Evolutionary conservation across 441 rosid species (phyloP).

Genomic region (Aquilaria agallochum): DNA sequence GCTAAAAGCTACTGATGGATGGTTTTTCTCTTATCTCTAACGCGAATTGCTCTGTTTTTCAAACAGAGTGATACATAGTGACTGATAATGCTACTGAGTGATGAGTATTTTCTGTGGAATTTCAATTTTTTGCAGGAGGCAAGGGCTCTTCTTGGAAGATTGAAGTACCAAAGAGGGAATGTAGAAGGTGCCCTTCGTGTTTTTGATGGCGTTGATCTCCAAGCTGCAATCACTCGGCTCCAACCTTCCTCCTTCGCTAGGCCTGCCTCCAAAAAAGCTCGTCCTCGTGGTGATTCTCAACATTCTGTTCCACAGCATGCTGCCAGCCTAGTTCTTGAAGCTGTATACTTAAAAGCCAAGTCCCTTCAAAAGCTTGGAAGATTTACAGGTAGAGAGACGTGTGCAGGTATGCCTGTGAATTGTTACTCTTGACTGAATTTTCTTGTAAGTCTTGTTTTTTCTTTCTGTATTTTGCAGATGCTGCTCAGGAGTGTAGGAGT

Average conservation of each 20-base stretch:
- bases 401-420: not conserved
- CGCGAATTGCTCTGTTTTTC: not conserved
- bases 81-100: conserved; percentile 4
- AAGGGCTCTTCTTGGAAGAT: conserved; percentile 90
- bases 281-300: conserved; percentile 43
- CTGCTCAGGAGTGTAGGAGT: conserved; percentile 75
- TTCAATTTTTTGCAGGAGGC: conserved; percentile 58
- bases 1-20: not conserved
- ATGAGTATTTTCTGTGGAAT: not conserved
- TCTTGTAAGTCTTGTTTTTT: conserved; percentile 9
- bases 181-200: conserved; percentile 90
- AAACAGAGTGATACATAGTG: not conserved
- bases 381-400: conserved; percentile 47
- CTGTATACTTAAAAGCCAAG: conserved; percentile 83
- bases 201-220: conserved; percentile 92
- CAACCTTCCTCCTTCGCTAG: conserved; percentile 32
- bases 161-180: conserved; percentile 94
- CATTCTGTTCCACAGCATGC: conserved; percentile 64
- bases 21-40: not conserved
- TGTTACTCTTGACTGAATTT: not conserved
- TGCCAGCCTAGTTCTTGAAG: conserved; percentile 82
- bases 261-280: conserved; percentile 40
- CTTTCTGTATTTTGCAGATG: conserved; percentile 47
- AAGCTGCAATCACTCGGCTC: conserved; percentile 71
- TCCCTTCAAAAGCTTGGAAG: conserved; percentile 88